Evolutionary conservation across 2,329 filamentous ascomycete genomes (phyloP).

Genomic region (Phaeomoniella chlamydospora): DNA sequence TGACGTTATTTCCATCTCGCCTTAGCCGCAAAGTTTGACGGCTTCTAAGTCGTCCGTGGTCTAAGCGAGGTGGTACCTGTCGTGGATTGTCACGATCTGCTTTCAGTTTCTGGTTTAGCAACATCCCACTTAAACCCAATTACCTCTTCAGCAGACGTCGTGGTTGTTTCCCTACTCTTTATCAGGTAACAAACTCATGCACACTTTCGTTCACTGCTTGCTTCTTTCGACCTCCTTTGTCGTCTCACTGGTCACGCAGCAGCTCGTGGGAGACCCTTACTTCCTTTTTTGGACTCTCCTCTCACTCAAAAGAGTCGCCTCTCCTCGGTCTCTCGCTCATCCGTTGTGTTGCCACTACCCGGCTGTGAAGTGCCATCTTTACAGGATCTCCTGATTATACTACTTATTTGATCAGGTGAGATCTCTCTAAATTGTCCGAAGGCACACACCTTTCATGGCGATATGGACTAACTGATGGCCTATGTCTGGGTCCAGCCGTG

Average conservation of each 20-base stretch:
- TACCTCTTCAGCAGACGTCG: background rate
- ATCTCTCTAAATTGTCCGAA: background rate
- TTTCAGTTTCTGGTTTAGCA: background rate
- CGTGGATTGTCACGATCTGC: background rate
- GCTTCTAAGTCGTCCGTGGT: background rate
- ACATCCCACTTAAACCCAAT: background rate
- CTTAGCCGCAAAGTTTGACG: background rate
- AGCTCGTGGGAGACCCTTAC: background rate
- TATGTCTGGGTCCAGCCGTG: conserved; percentile 16
- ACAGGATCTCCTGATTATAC: background rate
- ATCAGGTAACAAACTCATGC: background rate
- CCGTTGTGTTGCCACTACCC: background rate
- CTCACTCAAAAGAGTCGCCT: background rate
- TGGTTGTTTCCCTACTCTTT: background rate
- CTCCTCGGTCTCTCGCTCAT: background rate
- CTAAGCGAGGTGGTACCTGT: background rate
- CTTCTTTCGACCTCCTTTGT: background rate
- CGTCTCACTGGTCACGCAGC: background rate
- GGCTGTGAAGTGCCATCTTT: background rate
- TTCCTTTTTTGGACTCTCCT: background rate
- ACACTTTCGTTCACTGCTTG: background rate
- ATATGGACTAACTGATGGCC: conserved; percentile 14
- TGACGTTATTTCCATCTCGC: too few species aligned
- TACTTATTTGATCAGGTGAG: background rate
- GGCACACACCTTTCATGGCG: background rate